Conservation (phyloP, 164 flowering plant species). For the Tetrastigma voinierianum region DNA sequence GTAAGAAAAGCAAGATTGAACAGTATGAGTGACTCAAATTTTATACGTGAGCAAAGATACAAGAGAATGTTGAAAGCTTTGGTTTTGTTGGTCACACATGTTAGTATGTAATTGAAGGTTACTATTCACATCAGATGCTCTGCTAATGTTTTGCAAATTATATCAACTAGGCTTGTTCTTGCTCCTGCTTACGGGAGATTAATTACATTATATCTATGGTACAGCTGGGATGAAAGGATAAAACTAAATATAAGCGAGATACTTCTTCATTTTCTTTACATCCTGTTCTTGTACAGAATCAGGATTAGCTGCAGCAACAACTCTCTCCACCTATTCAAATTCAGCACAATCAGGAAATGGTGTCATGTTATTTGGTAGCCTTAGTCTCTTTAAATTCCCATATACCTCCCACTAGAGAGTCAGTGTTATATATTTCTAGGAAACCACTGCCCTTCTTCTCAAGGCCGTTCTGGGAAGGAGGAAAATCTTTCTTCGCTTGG, state of each 20-base stretch:
- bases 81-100: not conserved
- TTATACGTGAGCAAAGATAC: no score
- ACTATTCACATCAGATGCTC: conserved; percentile 56
- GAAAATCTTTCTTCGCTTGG: conserved; percentile 56
- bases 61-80: no score
- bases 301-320: conserved; percentile 51
- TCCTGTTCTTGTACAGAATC: conserved; percentile 59
- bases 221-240: not conserved
- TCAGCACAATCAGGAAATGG: not conserved
- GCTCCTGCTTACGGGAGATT: conserved; percentile 32
- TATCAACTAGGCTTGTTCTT: conserved; percentile 48
- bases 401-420: conserved; percentile 84
- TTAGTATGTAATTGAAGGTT: conserved; percentile 29
- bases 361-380: not conserved
- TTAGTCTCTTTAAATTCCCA: not conserved
- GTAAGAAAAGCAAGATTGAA: no score
- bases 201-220: not conserved
- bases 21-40: no score
- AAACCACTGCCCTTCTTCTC: conserved; percentile 65
- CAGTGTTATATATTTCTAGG: conserved; percentile 86
- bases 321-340: conserved; percentile 55
- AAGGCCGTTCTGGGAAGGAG: conserved; percentile 67
- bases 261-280: conserved; percentile 51
- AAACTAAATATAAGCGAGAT: not conserved
- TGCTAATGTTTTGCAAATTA: conserved; percentile 46